Evolutionary conservation across 176 grass and related monocot genomes (phyloP).

Genomic region (Bonia amplexicaulis): DNA sequence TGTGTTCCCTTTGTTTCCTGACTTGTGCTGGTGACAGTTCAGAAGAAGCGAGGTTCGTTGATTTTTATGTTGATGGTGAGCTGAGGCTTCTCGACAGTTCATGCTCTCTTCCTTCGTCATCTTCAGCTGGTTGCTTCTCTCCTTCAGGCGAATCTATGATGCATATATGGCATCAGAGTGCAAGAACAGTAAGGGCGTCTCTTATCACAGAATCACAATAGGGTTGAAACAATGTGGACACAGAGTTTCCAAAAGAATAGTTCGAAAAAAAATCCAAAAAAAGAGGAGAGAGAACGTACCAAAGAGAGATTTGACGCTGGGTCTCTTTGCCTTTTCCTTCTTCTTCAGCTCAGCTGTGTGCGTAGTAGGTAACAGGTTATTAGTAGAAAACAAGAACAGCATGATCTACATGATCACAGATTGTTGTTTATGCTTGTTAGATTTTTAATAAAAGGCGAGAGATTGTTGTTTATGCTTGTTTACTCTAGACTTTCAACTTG

Average conservation of each 20-base stretch:
- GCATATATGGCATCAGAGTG: neutral
- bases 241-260: neutral
- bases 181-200: neutral
- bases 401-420: neutral
- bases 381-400: neutral
- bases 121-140: conserved; percentile 18
- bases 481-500: neutral
- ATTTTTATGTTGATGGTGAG: conserved; percentile 24
- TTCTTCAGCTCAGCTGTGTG: conserved; percentile 88
- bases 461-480: neutral
- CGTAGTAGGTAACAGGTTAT: neutral
- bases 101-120: conserved; percentile 43
- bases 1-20: too few species aligned
- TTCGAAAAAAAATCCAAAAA: neutral
- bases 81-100: conserved; percentile 56
- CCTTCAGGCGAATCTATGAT: conserved; percentile 38
- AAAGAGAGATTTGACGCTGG: conserved; percentile 87
- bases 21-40: too few species aligned
- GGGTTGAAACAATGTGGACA: too few species aligned
- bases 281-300: conserved; percentile 23
- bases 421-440: neutral
- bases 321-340: conserved; percentile 87
- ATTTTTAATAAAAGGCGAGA: too few species aligned
- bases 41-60: neutral
- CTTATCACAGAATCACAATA: neutral